Conservation (phyloP, 1,139 yeast genomes). For the Pichia sorboxylosa region DNA sequence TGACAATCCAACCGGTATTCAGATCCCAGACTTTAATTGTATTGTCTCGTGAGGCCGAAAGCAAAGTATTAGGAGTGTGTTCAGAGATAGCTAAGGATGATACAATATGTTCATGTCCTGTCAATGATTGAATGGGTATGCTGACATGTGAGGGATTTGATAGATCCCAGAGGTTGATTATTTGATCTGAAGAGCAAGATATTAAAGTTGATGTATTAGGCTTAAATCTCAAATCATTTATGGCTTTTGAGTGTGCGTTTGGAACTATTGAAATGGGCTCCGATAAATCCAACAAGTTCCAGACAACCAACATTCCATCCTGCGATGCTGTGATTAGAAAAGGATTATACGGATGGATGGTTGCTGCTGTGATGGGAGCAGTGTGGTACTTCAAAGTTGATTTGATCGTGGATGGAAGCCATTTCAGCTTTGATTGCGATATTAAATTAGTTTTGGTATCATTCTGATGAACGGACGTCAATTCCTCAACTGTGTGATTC, state of each 20-base stretch:
- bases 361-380: conserved; percentile 49
- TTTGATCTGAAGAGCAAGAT: conserved; percentile 59
- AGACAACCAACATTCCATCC: conserved; percentile 63
- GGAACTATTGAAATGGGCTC: conserved; percentile 58
- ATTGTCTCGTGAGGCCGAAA: conserved; percentile 70
- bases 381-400: conserved; percentile 44
- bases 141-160: not conserved
- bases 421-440: conserved; percentile 31
- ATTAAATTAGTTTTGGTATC: not conserved
- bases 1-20: conserved; percentile 52
- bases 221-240: conserved; percentile 52
- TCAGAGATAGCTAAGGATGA: conserved; percentile 51
- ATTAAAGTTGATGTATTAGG: conserved; percentile 12
- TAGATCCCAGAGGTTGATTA: conserved; percentile 21
- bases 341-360: conserved; percentile 67
- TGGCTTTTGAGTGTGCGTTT: conserved; percentile 63
- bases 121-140: conserved; percentile 47
- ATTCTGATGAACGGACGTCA: not conserved
- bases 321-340: conserved; percentile 55
- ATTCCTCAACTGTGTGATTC: not conserved
- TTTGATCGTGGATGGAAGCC: conserved; percentile 59
- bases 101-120: conserved; percentile 89
- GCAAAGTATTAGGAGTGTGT: conserved; percentile 31
- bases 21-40: conserved; percentile 72
- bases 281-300: conserved; percentile 58